Evolutionary conservation across 2,329 filamentous ascomycete species (phyloP), one percentile per base, ranked within the genome.

Genomic region (Clarireedia hainanense): DNA sequence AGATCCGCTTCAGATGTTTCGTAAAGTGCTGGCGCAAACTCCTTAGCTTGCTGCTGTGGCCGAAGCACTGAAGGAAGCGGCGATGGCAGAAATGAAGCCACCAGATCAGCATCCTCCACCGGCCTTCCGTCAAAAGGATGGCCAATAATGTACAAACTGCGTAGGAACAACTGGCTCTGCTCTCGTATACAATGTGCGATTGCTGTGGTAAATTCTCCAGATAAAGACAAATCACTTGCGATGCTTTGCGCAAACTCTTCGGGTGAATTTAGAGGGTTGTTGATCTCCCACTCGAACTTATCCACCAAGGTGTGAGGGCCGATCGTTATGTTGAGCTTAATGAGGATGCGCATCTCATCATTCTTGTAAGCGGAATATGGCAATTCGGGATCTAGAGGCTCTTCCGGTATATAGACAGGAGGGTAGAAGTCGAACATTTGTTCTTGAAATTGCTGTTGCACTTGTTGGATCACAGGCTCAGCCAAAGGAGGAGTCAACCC

Each of bases 221-320:
- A 90, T 17, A 99, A 79, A 4, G 91, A 91, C 26, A 99, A 79
- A 67, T 99, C 94, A 57, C 84, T 83, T 0, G 91, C 85, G 89
- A 97, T 95, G 68, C 85, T 85, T 59, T 82, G 77, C 26, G 94
- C 94, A 70, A 99, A 99, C 57, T 95, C 90, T 72, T 99, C 94
- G 2, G 94, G 91, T 0, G 88, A 95, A 70, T 99, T 99, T 54
- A 86, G 75, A 0, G 91, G 88, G 69, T 96, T 95, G 72, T 97
- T 97, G 69, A 97, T 91, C 65, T 99, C 94, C 94, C 94, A 99
- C 72, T 99, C 94, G 60, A 99, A 97, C 69, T 97, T 94, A 67
- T 99, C 94, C 37, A 96, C 86, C 26, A 99, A 77, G 0, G 91
- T 97, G 68, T 95, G 89, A 61, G 89, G 87, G 42, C 92, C 94